Percentiles rank a stretch among this genome's conserved stretches.
Conservation (phyloP, 1,284 basidiomycete genomes). For the Pseudozyma thailandica region DNA sequence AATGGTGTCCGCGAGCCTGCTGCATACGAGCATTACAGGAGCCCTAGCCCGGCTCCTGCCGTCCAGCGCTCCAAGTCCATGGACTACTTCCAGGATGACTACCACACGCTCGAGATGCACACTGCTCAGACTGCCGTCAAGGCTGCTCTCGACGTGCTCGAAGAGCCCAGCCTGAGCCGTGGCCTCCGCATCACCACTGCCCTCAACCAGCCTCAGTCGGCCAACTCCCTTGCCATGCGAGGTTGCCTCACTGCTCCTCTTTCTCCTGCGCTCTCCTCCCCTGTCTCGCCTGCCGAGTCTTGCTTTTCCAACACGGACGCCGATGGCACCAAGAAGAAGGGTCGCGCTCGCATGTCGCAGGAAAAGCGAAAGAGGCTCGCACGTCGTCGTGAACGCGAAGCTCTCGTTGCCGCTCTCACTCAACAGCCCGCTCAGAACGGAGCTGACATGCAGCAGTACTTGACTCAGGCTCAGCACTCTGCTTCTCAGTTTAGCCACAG, state of each 20-base stretch:
- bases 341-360: constrained; percentile 57
- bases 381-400: constrained; percentile 50
- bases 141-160: constrained; percentile 37
- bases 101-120: constrained; percentile 33
- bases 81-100: constrained; percentile 5
- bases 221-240: not conserved
- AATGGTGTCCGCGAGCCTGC: not conserved
- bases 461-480: not conserved
- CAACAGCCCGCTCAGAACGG: not conserved
- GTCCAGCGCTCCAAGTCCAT: constrained; percentile 17
- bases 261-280: constrained; percentile 25
- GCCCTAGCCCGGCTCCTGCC: not conserved
- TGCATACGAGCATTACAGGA: not conserved
- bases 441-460: not conserved
- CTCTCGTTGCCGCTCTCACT: constrained; percentile 21
- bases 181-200: constrained; percentile 20
- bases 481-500: constrained; percentile 20
- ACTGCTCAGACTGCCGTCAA: constrained; percentile 44
- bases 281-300: constrained; percentile 21
- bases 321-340: constrained; percentile 38
- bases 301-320: constrained; percentile 27
- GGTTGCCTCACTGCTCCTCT: constrained; percentile 24
- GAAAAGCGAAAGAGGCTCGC: constrained; percentile 57
- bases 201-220: not conserved
- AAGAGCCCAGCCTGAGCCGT: constrained; percentile 14